phyloP scores from a whole-genome alignment of 805 yeast genomes.

The Saturnispora serradocipensis region DNA sequence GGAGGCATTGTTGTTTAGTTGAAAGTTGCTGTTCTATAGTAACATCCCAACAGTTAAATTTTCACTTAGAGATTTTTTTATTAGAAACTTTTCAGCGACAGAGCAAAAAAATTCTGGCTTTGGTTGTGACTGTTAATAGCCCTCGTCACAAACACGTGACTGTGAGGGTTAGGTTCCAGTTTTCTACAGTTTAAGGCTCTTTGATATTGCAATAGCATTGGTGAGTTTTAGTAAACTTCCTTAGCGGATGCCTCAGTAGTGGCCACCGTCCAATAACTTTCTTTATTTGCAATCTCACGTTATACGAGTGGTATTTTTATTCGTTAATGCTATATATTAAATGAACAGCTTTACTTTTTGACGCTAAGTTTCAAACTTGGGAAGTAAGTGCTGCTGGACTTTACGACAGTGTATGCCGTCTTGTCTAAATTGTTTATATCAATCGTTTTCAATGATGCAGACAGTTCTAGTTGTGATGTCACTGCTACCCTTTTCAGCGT shows the following conservation, averaged over 20 bases:
- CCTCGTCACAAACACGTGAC: conserved; percentile 3
- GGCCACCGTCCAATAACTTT: conserved; percentile 45
- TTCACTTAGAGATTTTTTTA: not conserved
- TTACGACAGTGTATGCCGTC: conserved; percentile 17
- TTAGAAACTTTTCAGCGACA: not conserved
- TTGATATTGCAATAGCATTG: conserved; percentile 23
- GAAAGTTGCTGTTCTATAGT: not conserved
- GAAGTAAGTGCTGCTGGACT: conserved; percentile 38
- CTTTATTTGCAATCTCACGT: not conserved
- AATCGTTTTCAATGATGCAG: not conserved
- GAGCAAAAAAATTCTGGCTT: not conserved
- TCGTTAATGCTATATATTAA: not conserved
- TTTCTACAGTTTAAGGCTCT: not conserved
- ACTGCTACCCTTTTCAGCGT: conserved; percentile 6
- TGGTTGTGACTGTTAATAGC: conserved; percentile 2
- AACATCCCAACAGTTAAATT: not conserved
- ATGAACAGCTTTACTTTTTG: not conserved
- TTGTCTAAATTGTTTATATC: not conserved
- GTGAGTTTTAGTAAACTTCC: conserved; percentile 43
- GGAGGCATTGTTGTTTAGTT: conserved; percentile 69
- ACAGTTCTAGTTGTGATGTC: conserved; percentile 5
- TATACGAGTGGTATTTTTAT: not conserved
- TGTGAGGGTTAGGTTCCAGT: not conserved
- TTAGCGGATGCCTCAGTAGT: conserved; percentile 43
- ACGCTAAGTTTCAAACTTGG: conserved; percentile 28